phyloP scores from a whole-genome alignment of 1,284 basidiomycete species.

The Exsudoporus floridanus region DNA sequence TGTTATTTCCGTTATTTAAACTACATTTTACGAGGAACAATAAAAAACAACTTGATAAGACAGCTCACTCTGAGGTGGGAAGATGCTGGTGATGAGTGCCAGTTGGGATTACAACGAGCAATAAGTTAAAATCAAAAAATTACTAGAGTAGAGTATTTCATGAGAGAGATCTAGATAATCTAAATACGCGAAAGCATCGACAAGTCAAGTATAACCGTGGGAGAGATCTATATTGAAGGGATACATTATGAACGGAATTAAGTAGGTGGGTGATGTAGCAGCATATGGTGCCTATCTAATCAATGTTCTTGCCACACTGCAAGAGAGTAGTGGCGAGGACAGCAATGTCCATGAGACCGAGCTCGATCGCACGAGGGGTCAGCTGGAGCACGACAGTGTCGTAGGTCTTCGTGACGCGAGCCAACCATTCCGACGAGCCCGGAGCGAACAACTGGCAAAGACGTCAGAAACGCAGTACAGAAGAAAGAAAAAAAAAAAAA shows the following conservation, averaged over 20 bases:
- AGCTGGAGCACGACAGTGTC: conserved; percentile 45
- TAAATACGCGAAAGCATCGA: no score
- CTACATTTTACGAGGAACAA: background rate
- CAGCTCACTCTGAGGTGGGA: no score
- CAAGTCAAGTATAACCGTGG: background rate
- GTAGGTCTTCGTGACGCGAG: conserved; percentile 40
- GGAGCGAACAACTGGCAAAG: conserved; percentile 39
- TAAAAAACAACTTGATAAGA: background rate
- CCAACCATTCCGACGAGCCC: conserved; percentile 41
- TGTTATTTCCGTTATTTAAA: conserved; percentile 24
- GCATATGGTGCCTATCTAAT: conserved; percentile 32
- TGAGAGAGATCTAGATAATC: no score
- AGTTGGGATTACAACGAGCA: background rate
- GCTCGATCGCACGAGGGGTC: conserved; percentile 44
- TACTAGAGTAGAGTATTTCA: no score
- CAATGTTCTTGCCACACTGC: conserved; percentile 50
- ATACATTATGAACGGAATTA: background rate
- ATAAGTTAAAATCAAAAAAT: background rate
- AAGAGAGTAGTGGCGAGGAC: conserved; percentile 48
- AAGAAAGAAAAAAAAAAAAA: background rate
- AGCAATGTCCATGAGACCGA: conserved; percentile 43
- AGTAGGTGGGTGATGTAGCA: no score
- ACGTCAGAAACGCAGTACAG: conserved; percentile 6
- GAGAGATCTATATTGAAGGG: background rate
- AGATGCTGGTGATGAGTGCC: no score